Conservation (phyloP, 2,329 filamentous ascomycete species). For the Alternaria sp. region DNA sequence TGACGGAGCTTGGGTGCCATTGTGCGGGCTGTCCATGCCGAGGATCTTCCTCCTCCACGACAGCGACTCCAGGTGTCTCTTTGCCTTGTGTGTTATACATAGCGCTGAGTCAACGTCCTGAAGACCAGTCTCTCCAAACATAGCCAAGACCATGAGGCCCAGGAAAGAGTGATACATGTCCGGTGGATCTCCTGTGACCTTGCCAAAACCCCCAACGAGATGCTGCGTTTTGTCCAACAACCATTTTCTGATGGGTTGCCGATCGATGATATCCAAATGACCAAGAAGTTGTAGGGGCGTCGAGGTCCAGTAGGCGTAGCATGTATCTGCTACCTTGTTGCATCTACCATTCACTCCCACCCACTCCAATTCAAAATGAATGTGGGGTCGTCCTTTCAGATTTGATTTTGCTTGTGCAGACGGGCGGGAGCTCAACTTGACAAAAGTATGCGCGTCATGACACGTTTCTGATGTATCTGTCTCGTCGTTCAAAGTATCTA, state of each 20-base stretch:
- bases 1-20: constrained; percentile 1
- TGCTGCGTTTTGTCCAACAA: constrained; percentile 88
- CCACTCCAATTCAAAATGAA: constrained; percentile 63
- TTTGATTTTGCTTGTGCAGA: constrained; percentile 37
- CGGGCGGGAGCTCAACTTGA: constrained; percentile 43
- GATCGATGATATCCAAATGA: constrained; percentile 65
- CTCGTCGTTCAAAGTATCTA: constrained; percentile 50
- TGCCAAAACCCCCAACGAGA: constrained; percentile 65
- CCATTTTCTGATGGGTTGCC: constrained; percentile 73
- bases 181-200: constrained; percentile 57
- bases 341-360: constrained; percentile 88
- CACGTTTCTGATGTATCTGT: constrained; percentile 51
- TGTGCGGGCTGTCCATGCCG: not conserved
- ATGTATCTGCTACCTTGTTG: constrained; percentile 94
- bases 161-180: constrained; percentile 90
- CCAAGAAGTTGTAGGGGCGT: constrained; percentile 61
- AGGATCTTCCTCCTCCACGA: constrained; percentile 46
- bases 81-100: constrained; percentile 72
- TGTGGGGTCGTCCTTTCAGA: constrained; percentile 64
- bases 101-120: constrained; percentile 76
- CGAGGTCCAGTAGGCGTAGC: constrained; percentile 92
- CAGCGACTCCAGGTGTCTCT: constrained; percentile 47
- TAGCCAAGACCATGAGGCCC: constrained; percentile 79
- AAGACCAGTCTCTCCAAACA: constrained; percentile 74
- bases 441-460: constrained; percentile 51